phyloP scores from a whole-genome alignment of 2,329 filamentous ascomycete genomes.

The Trichoderma breve region DNA sequence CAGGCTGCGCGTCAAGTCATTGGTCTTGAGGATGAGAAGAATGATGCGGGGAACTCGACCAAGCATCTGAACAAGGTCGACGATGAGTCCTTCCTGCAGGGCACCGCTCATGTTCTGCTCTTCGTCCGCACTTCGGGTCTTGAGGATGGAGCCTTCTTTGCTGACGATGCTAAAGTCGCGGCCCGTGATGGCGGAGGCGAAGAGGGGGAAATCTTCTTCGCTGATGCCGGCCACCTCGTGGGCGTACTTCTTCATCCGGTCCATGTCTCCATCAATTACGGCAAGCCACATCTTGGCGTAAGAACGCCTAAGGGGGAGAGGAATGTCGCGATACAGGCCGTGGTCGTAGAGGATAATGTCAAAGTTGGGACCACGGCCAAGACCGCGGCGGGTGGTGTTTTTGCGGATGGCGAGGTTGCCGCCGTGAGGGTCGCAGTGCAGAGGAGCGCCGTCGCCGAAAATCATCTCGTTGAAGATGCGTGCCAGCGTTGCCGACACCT shows the following conservation, averaged over 20 bases:
- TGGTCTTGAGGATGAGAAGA: conserved; percentile 93
- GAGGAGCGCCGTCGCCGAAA: conserved; percentile 80
- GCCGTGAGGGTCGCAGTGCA: conserved; percentile 96
- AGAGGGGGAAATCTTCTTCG: conserved; percentile 89
- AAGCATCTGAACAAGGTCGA: conserved; percentile 82
- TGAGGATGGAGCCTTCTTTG: conserved; percentile 53
- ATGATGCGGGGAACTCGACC: conserved; percentile 90
- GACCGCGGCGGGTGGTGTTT: conserved; percentile 58
- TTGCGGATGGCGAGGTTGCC: conserved; percentile 92
- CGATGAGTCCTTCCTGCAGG: conserved; percentile 82
- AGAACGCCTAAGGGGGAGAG: conserved; percentile 69
- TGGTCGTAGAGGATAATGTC: conserved; percentile 97
- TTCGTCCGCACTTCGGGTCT: conserved; percentile 68
- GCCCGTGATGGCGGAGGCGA: conserved; percentile 93
- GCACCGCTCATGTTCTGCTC: conserved; percentile 83
- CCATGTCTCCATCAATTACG: conserved; percentile 85
- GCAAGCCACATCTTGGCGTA: conserved; percentile 98
- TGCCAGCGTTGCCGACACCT: conserved; percentile 87
- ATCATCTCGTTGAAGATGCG: conserved; percentile 99
- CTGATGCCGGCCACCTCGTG: conserved; percentile 84
- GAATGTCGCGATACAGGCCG: conserved; percentile 92
- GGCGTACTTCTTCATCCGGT: conserved; percentile 82
- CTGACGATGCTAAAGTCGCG: conserved; percentile 80
- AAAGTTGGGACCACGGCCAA: conserved; percentile 66
- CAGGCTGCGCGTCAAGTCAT: conserved; percentile 88